phyloP scores from a whole-genome alignment of 139 green algal genomes.

The Volvox africanus region DNA sequence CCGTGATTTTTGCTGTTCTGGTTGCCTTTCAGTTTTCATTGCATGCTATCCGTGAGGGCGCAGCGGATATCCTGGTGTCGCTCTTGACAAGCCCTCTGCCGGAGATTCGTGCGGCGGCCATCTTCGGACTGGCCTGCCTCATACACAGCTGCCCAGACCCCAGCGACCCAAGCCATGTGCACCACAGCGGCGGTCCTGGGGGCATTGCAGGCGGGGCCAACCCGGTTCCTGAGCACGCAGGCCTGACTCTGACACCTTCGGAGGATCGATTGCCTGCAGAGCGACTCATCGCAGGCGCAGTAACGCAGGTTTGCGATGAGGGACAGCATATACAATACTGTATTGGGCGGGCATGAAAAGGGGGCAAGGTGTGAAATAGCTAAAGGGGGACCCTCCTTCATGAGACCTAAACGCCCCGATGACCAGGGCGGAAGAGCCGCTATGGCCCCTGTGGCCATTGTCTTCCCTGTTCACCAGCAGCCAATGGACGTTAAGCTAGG shows the following conservation, averaged over 20 bases:
- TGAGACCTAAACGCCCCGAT: too few relatives aligned
- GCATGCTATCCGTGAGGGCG: conserved; percentile 68
- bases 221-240: neutral
- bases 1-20: too few relatives aligned
- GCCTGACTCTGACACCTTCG: conserved; percentile 46
- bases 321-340: too few relatives aligned
- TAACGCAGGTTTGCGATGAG: conserved; percentile 47
- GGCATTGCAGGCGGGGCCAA: neutral
- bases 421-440: too few relatives aligned
- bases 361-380: too few relatives aligned
- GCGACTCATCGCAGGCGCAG: conserved; percentile 63
- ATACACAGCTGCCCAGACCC: conserved; percentile 69
- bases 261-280: conserved; percentile 66
- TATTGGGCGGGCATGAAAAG: too few relatives aligned
- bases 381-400: too few relatives aligned
- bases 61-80: conserved; percentile 65
- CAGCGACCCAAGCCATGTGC: neutral
- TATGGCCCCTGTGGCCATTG: too few relatives aligned
- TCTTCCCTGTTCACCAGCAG: too few relatives aligned
- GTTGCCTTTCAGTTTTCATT: conserved; percentile 50
- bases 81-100: conserved; percentile 72
- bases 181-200: neutral
- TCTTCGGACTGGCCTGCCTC: conserved; percentile 87
- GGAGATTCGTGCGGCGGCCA: conserved; percentile 89
- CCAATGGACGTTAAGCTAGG: too few relatives aligned